Percentiles rank a stretch among this genome's conserved stretches.
Evolutionary conservation across 2,329 filamentous ascomycete genomes (phyloP).

Genomic region (Nigrospora sphaerica): DNA sequence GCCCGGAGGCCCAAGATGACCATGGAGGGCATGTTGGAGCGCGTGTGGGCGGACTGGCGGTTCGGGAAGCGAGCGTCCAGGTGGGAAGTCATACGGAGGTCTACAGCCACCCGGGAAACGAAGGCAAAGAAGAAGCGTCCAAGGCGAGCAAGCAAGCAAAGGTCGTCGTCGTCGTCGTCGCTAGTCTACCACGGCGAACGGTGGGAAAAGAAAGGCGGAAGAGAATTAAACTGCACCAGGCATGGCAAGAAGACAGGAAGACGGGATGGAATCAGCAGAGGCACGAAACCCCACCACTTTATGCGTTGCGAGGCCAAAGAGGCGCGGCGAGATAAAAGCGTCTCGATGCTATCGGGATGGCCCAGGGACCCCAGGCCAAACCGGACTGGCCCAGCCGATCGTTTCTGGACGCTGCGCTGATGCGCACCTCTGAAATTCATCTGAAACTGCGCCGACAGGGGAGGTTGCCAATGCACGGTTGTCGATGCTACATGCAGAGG

Average conservation of each 20-base stretch:
- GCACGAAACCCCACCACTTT: not conserved
- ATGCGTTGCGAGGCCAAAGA: not conserved
- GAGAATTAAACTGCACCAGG: constrained; percentile 1
- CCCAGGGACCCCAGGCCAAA: constrained; percentile 2
- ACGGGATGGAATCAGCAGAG: not conserved
- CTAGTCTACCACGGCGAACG: too few relatives aligned
- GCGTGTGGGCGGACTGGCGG: constrained; percentile 12
- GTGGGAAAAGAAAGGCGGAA: not conserved
- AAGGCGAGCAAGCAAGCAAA: not conserved
- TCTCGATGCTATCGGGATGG: not conserved
- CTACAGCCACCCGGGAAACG: constrained; percentile 2
- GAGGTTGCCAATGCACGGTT: constrained; percentile 12
- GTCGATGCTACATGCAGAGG: not conserved
- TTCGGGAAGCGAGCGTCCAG: constrained; percentile 18
- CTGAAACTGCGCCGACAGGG: constrained; percentile 26
- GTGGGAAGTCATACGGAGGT: constrained; percentile 17
- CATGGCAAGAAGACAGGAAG: not conserved
- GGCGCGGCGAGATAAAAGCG: not conserved
- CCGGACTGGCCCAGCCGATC: constrained; percentile 1
- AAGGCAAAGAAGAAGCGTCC: constrained; percentile 7
- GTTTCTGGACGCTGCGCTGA: constrained; percentile 11
- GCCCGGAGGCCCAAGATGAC: constrained; percentile 35
- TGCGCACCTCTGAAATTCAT: constrained; percentile 23
- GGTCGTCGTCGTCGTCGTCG: too few relatives aligned
- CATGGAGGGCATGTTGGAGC: constrained; percentile 29